Evolutionary conservation across 208 protist genomes (phyloP), one percentile per base, ranked within the genome.

Genomic region (Jaenimonas drosophilae): DNA sequence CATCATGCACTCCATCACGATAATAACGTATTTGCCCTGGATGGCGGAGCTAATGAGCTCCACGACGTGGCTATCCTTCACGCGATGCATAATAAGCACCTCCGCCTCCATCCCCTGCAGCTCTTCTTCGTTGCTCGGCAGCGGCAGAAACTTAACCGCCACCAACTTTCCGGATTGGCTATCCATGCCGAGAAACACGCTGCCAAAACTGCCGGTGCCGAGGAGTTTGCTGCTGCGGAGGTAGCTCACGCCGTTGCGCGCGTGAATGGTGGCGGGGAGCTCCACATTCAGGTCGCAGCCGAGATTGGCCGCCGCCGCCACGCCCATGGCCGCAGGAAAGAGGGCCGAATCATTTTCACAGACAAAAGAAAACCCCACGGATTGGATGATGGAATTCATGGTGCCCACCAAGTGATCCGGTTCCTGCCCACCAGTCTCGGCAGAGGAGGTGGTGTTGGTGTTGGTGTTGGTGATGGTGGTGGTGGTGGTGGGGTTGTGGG

Each of bases 1-100:
- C 55, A 88, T 63, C 79, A 94, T 86, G 58, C 81, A 94, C 51
- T 94, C 86, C 86, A 94, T 91, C n/a, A 89, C 54, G 28, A 94
- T 68, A 30, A 94, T 64, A 34, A 94, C 79, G 21, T 52, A 57
- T 49, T 80, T 68, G 16, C 51, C 63, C 26, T 65, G 55, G 33
- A 94, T 80, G 36, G 77, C 76, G 59, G 88, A 92, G 16, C 74
- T 76, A 36, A 89, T 80, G 41, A 91, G 85, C 59, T 88, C 70
- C 36, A 95, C 87, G 0, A 95, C 74, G 59, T 95, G 76, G 1
- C 50, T 56, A 54, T 88, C 81, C 59, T 84, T 88, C 19, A 95
- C 72, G 17, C 65, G 66, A 59, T 83, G 72, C 62, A 95, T 72
- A 19, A 85, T 84, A 11, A 73, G 51, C 40, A 91, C 77, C 48